Base-by-base conservation (phyloP, 805 yeast species). In the Wickerhamomyces subpelliculosus region DNA sequence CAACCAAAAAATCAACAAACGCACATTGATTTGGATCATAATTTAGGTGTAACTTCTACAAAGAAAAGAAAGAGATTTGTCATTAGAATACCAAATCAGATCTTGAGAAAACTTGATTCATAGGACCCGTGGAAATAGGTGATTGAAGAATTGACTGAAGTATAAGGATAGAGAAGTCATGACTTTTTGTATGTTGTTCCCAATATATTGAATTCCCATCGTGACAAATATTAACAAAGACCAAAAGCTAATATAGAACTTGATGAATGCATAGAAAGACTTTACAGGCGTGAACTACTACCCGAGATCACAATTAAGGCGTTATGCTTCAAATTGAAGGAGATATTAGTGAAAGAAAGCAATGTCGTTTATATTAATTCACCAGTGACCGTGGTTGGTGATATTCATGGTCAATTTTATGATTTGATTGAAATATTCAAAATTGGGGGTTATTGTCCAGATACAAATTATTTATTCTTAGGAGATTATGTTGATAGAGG, bases 401-500 rank as follows among this genome's bases (percentile, higher is more conserved):
- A 93, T 56, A 90, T 93, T 33, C 98, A 93, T 53, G 98, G 97
- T 8, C 98, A 93, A 61, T 93, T 85, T 55, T 94, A 89, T 57
- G 98, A 93, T 58, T 65, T 93, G 38, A 61, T 93, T 23, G 98
- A 93, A 58, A 87, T 93, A 25, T 93, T 93, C 62, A 78, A 81
- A 42, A 93, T 90, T 27, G 97, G 97, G 1, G 98, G 97, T 0
- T 74, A 76, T 36, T 84, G 95, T 4, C 97, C 98, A 0, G 83
- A 83, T 52, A 93, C 97, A 3, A 93, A 90, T 61, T 93, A 93
- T 58, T 61, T 93, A 30, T 93, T 93, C 55, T 60, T 93, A 16
- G 98, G 97, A 3, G 98, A 93, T 60, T 93, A 93, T 50, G 98
- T 93, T 17, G 98, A 93, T 59, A 67, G 98, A 37, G 98, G 98